Conservation (phyloP, 2,329 filamentous ascomycete genomes). For the Pezicula carpinea region DNA sequence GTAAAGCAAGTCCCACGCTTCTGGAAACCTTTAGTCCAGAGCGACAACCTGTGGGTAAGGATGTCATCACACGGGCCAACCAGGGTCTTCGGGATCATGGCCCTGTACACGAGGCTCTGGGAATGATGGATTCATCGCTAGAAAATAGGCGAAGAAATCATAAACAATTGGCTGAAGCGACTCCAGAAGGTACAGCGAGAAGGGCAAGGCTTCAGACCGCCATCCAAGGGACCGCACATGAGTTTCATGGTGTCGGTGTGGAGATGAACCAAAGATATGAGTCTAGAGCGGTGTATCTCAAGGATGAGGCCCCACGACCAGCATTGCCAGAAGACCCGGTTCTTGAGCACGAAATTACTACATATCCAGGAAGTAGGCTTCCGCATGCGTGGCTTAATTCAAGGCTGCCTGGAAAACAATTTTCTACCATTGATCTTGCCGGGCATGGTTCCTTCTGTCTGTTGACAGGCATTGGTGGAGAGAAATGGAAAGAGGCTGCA, state of each 20-base stretch:
- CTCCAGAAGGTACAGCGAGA: slow-evolving; percentile 32
- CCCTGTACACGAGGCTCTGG: slow-evolving; percentile 41
- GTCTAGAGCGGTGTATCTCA: slow-evolving; percentile 38
- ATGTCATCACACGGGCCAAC: slow-evolving; percentile 50
- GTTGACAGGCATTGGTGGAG: slow-evolving; percentile 51
- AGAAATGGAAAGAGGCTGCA: slow-evolving; percentile 48
- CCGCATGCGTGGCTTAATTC: slow-evolving; percentile 61
- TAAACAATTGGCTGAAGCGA: slow-evolving; percentile 36
- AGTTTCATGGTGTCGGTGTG: slow-evolving; percentile 51
- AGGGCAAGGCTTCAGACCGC: slow-evolving; percentile 36
- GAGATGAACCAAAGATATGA: slow-evolving; percentile 56
- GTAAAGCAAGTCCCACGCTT: slow-evolving; percentile 32
- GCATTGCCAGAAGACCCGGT: slow-evolving; percentile 34
- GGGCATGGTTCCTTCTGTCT: slow-evolving; percentile 49
- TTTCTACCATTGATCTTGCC: slow-evolving; percentile 56
- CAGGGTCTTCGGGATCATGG: slow-evolving; percentile 49
- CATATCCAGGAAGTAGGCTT: slow-evolving; percentile 54
- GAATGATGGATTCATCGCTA: slow-evolving; percentile 34
- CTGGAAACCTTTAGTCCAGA: slow-evolving; percentile 41
- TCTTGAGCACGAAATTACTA: slow-evolving; percentile 40
- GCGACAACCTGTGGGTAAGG: slow-evolving; percentile 43
- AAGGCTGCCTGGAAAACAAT: slow-evolving; percentile 34
- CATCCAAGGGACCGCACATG: slow-evolving; percentile 38
- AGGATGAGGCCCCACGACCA: slow-evolving; percentile 34
- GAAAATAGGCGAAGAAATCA: slow-evolving; percentile 35